Evolutionary conservation across 2,329 filamentous ascomycete genomes (phyloP), one percentile per base, ranked within the genome.

Genomic region (Penicillium nordicum): DNA sequence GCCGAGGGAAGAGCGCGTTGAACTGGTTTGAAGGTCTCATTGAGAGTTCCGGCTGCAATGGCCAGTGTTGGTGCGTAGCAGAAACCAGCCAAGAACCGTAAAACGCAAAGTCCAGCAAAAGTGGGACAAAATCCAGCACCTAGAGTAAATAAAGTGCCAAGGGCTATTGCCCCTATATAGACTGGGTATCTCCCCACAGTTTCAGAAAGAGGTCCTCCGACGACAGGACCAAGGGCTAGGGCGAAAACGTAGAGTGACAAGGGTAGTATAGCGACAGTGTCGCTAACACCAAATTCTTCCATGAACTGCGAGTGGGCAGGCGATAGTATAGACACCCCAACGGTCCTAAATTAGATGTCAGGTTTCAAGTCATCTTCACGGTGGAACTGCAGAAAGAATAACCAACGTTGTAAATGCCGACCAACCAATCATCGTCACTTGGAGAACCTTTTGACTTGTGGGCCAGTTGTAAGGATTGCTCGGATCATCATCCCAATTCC

Each of bases 191-290:
- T 59, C 7, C 65, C 65, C 14, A 66, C 41, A 2, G 63, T 65
- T 36, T 67, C 65, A 10, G 61, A 64, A 3, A 67, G 49, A 9
- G 65, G 65, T 0, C 63, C 64, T 10, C 62, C 60, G 10, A 66
- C 58, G n/a, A 67, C 42, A 32, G 65, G 65, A 0, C 65, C 65
- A 2, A 64, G 50, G 7, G 53, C 60, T 5, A 64, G 42, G 1
- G 62, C 62, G 8, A 63, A 48, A 4, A 58, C 55, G 30, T 64
- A 64, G 8, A 64, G 58, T 0, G 62, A 64, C 16, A 61, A 25
- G 1, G 62, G 62, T 9, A 64, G 25, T 12, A 64, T 57, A 14
- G 62, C 58, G 5, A 56, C 57, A 1, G 60, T 63, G 30, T 53
- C 58, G 11, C 57, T 32, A 2, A 64, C 58, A 5, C 34, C 29